These are phyloP conservation scores for Gnomoniopsis sp. DNA, from an alignment of 2,329 filamentous ascomycete species.

Conservation along the genomic window DNA sequence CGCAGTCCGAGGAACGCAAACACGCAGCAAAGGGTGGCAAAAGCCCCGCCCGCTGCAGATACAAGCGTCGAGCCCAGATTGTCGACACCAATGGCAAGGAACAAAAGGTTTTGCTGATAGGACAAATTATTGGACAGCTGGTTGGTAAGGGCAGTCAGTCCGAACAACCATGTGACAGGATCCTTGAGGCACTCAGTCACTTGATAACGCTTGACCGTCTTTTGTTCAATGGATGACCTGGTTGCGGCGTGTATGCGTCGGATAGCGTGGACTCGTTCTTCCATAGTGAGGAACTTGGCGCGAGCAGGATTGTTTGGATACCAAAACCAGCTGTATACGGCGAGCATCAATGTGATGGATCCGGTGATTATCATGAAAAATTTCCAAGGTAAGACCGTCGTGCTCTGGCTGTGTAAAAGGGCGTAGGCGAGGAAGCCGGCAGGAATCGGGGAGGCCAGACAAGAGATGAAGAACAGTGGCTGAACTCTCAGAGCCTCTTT, in stretches of 20 bases:
- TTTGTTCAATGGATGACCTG: constrained; percentile 35
- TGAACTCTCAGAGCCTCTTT: constrained; percentile 32
- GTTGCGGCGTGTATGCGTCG: constrained; percentile 29
- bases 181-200: constrained; percentile 20
- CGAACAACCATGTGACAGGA: constrained; percentile 22
- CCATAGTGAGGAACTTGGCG: constrained; percentile 19
- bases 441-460: constrained; percentile 32
- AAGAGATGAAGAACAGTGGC: constrained; percentile 31
- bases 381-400: constrained; percentile 33
- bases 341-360: constrained; percentile 30
- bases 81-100: constrained; percentile 31
- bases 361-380: constrained; percentile 37
- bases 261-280: constrained; percentile 23
- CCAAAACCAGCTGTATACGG: constrained; percentile 31
- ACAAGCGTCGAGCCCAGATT: constrained; percentile 37
- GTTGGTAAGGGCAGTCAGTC: constrained; percentile 29
- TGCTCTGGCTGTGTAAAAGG: constrained; percentile 32
- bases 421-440: constrained; percentile 39
- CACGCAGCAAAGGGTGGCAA: constrained; percentile 30
- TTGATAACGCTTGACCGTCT: constrained; percentile 30
- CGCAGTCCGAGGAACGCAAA: constrained; percentile 29
- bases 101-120: constrained; percentile 38
- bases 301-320: constrained; percentile 24
- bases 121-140: constrained; percentile 37
- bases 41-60: constrained; percentile 33